Base-by-base conservation (phyloP, 345 rosid genomes). In the Chamaenerion angustifolium region DNA sequence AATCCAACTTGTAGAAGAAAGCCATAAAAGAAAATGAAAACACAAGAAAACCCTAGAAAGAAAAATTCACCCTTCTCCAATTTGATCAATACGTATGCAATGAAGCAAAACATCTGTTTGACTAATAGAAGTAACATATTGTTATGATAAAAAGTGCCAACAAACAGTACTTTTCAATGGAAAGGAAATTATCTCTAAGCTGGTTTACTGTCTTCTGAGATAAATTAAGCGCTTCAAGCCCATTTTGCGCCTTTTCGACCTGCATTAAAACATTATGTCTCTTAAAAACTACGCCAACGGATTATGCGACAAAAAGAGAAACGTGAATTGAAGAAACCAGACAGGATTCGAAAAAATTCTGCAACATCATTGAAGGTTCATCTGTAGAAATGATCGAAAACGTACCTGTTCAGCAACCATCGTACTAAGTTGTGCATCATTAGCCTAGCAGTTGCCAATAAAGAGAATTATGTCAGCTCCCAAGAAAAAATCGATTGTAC, bases 371-470 rank as follows among this genome's bases (percentile, higher is more conserved):
- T 21, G 25, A 21, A 2, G 4, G 25, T 12, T 42, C 14, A 9
- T 3, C 1, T 12, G 43, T 11, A 8, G 8, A 8, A 15, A 27
- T 49, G 16, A 16, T n/a, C 11, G 44, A 15, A 31, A 51, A 46
- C 12, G 25, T 37, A 83, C 96, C 89, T 88, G 99, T 76, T 87
- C 99, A 27, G 96, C 94, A 42, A 92, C 99, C 99, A 88, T 88
- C 11, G 99, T 88, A 68, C 99, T 92, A 55, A 92, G 99, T 40
- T 92, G 99, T 7, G 95, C 95, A 63, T 92, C 99, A 68, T 92
- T 92, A 41, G 99, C 95, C 96, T 88, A 63, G 46, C 46, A 53
- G 44, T 18, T 37, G 35, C 41, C 25, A 37, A 42, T 16, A 51
- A 12, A 41, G 37, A 16, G 44, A 16, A 13, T 40, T 37, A 19